Conservation (phyloP, 2,329 filamentous ascomycete species). For the Epichloe baconii region DNA sequence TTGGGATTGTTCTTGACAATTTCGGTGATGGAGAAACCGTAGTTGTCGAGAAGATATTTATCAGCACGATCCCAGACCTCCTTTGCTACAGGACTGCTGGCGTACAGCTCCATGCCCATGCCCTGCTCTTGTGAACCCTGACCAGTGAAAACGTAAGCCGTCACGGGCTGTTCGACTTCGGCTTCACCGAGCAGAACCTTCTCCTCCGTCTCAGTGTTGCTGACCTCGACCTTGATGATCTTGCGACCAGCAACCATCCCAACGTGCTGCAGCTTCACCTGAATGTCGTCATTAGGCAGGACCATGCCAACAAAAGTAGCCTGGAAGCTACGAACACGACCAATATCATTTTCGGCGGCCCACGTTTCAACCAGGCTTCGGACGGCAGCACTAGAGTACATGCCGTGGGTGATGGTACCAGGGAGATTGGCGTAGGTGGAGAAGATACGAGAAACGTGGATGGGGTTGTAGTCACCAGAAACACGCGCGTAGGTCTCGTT, state of each 20-base stretch:
- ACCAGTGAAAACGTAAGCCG: constrained; percentile 94
- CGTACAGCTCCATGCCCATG: constrained; percentile 99
- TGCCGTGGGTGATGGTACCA: constrained; percentile 96
- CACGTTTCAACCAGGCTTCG: constrained; percentile 94
- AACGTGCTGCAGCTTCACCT: constrained; percentile 90
- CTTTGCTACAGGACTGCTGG: constrained; percentile 82
- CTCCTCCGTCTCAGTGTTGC: constrained; percentile 90
- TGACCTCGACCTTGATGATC: constrained; percentile 97
- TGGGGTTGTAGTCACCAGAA: constrained; percentile 96
- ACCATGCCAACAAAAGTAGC: constrained; percentile 98
- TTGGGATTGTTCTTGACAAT: constrained; percentile 99
- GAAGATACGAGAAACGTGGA: constrained; percentile 95
- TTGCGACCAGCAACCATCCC: constrained; percentile 98
- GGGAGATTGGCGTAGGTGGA: constrained; percentile 90
- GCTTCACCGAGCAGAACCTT: constrained; percentile 93
- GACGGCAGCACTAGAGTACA: constrained; percentile 97
- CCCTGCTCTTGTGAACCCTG: constrained; percentile 98
- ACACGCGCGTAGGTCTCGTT: constrained; percentile 98
- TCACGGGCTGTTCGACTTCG: constrained; percentile 94
- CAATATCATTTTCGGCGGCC: constrained; percentile 97
- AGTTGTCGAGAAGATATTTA: constrained; percentile 97
- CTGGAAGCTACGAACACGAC: constrained; percentile 93
- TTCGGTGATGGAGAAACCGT: constrained; percentile 95
- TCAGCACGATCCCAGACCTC: constrained; percentile 97
- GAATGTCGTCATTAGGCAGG: constrained; percentile 85